Base-by-base conservation (phyloP, 1,284 basidiomycete species). In the Microbotryum silenes-acaulis region DNA sequence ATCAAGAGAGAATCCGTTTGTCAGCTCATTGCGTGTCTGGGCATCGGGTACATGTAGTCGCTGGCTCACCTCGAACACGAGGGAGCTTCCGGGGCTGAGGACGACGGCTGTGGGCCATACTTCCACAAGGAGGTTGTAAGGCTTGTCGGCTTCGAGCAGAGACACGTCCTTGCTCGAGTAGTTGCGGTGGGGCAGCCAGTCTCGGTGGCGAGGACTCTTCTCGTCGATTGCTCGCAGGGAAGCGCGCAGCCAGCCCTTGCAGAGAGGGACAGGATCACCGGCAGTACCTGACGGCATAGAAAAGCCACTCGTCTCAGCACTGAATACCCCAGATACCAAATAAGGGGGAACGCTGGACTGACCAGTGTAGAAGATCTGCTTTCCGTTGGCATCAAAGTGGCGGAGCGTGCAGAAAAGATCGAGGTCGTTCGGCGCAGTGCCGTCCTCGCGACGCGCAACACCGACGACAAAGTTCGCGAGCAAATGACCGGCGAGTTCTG, bases 31-130 rank as follows among this genome's bases (percentile, higher is more conserved):
- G 20, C 14, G 7, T 23, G 33, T 6, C 16, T 45, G 16, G n/a
- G 21, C 53, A 25, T 37, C 9, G 21, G n/a, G 12, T 21, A 20
- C 31, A 10, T 8, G 31, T 31, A 31, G 31, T 37, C 14, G 6
- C 16, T 23, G 12, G 12, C 20, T 44, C 8, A 74, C 68, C 54
- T 75, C 74, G 42, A 75, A 56, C 2, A 71, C 68, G 25, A 75
- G 60, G 21, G 65, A 66, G 21, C 66, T 63, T 1, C 74, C 74
- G 0, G 57, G 51, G 18, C 63, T 59, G n/a, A 75, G 62, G 4
- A 74, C 71, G 6, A 70, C 66, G n/a, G 63, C 68, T 8, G 74
- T 75, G 21, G 74, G 74, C 74, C 74, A 75, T 42, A 75, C 57
- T 60, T 75, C 74, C 51, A 75, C 69, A 18, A 69, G 61, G 20